Evolutionary conservation across 2,329 filamentous ascomycete species (phyloP).

Genomic region (Herpotrichia juniperi): DNA sequence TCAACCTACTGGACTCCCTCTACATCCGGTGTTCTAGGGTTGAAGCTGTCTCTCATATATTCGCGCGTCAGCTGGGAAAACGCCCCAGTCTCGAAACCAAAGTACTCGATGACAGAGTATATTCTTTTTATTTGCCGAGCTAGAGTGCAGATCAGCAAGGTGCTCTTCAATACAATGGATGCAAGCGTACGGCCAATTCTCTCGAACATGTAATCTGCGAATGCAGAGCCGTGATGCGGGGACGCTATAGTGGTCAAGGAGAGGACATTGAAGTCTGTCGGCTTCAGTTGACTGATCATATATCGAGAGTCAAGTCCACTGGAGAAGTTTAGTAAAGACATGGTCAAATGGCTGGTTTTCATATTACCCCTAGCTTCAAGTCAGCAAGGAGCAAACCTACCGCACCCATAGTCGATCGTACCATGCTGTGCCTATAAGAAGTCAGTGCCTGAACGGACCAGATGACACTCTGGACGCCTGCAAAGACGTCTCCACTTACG

Average conservation of each 20-base stretch:
- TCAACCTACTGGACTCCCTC: conserved; percentile 54
- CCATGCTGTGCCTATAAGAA: conserved; percentile 60
- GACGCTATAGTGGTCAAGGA: conserved; percentile 68
- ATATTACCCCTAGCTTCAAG: conserved; percentile 42
- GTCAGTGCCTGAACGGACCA: conserved; percentile 18
- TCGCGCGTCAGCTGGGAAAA: conserved; percentile 66
- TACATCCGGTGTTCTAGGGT: conserved; percentile 62
- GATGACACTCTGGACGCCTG: neutral
- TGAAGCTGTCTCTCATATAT: conserved; percentile 65
- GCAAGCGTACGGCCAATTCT: conserved; percentile 58
- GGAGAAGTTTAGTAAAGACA: conserved; percentile 20
- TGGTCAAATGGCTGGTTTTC: neutral
- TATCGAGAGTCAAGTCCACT: conserved; percentile 69
- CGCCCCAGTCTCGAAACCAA: conserved; percentile 64
- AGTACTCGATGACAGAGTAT: conserved; percentile 60
- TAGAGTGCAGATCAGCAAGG: conserved; percentile 11
- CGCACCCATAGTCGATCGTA: conserved; percentile 13
- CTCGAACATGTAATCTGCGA: conserved; percentile 67
- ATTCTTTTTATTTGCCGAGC: conserved; percentile 58
- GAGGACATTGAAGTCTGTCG: conserved; percentile 75
- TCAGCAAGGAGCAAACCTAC: conserved; percentile 20
- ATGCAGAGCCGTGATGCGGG: conserved; percentile 65
- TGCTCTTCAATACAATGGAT: no score
- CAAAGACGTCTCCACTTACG: conserved; percentile 50
- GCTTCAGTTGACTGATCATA: conserved; percentile 66